Evolutionary conservation across 2,329 filamentous ascomycete genomes (phyloP).

Genomic region (Colletotrichum lentis): DNA sequence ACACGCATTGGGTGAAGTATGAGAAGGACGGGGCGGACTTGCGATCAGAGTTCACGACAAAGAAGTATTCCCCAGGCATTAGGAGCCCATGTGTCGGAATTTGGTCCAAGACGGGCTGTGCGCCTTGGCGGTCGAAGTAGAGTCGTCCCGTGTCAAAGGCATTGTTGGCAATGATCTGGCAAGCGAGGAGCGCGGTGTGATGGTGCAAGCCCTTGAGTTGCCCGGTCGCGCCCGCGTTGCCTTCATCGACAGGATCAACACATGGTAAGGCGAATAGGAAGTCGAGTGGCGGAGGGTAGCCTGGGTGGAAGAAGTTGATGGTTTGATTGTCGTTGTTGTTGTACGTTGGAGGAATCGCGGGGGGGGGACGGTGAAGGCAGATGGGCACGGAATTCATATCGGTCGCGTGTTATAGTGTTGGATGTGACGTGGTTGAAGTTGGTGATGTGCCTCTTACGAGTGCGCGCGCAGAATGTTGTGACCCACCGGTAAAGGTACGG

Average conservation of each 20-base stretch:
- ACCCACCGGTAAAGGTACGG: neutral
- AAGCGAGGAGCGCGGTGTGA: conserved; percentile 6
- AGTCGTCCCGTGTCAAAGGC: conserved; percentile 3
- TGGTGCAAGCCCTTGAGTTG: neutral
- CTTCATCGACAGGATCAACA: neutral
- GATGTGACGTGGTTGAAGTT: neutral
- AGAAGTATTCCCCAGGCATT: neutral
- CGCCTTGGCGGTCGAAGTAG: conserved; percentile 10
- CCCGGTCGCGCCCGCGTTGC: neutral
- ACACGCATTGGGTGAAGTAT: neutral
- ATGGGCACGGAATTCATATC: neutral
- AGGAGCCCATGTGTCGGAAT: neutral
- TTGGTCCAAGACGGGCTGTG: neutral
- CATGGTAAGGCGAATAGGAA: neutral
- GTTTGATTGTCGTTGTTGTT: neutral
- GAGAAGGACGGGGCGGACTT: neutral
- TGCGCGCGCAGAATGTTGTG: neutral
- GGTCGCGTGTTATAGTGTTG: neutral
- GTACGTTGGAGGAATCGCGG: neutral
- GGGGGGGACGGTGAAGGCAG: neutral
- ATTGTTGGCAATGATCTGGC: neutral
- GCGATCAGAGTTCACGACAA: neutral
- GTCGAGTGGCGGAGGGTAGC: neutral
- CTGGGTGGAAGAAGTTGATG: neutral
- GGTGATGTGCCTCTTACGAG: neutral